Percentiles rank a stretch among this genome's conserved stretches.
phyloP scores from a whole-genome alignment of 2,329 filamentous ascomycete species.

The Paecilomyces formosus region DNA sequence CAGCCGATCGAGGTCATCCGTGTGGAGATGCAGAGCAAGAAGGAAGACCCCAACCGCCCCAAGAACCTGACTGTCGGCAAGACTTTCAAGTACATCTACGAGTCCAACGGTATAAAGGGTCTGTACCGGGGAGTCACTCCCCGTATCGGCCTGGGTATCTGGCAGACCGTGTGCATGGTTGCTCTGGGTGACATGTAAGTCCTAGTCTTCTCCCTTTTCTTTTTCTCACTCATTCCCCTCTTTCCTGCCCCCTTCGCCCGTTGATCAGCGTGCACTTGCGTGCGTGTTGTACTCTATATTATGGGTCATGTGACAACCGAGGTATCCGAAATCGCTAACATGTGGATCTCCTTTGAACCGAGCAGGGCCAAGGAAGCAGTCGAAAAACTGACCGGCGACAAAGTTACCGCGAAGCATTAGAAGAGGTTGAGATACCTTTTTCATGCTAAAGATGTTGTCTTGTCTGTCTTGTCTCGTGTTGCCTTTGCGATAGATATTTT shows the following conservation, averaged over 20 bases:
- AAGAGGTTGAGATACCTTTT: constrained; percentile 35
- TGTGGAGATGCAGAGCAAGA: constrained; percentile 99
- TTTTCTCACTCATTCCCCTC: neutral
- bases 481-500: neutral
- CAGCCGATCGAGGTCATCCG: constrained; percentile 99
- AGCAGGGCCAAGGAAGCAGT: constrained; percentile 57
- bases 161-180: constrained; percentile 99
- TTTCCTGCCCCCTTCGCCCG: neutral
- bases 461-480: neutral
- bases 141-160: constrained; percentile 89
- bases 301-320: constrained; percentile 18
- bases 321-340: constrained; percentile 18
- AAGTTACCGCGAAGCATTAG: constrained; percentile 59
- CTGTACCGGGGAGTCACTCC: constrained; percentile 94
- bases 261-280: neutral
- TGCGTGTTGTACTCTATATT: neutral
- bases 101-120: constrained; percentile 78
- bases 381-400: constrained; percentile 57
- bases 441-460: constrained; percentile 12
- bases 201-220: constrained; percentile 1
- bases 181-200: constrained; percentile 93
- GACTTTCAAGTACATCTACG: constrained; percentile 76
- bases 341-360: constrained; percentile 17
- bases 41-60: constrained; percentile 89
- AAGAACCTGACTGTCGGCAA: constrained; percentile 98